phyloP scores from a whole-genome alignment of 257 asterid species.

The Solanum dulcamara region DNA sequence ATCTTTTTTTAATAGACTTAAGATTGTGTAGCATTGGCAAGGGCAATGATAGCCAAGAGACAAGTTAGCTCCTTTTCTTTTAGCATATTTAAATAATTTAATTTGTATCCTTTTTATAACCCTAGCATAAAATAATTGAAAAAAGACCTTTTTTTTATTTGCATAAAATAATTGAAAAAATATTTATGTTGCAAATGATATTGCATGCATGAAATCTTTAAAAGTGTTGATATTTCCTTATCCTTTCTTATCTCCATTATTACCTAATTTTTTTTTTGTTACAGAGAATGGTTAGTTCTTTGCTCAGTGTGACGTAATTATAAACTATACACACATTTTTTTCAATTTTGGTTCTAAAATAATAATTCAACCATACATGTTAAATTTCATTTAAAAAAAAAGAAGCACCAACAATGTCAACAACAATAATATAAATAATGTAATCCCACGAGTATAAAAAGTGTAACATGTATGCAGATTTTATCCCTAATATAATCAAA shows the following conservation, averaged over 20 bases:
- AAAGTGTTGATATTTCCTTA: not conserved
- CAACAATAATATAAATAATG: too few species aligned
- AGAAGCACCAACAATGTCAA: not conserved
- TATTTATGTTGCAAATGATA: not conserved
- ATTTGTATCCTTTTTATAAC: not conserved
- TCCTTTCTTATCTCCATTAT: not conserved
- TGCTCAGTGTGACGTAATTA: not conserved
- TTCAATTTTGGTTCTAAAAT: not conserved
- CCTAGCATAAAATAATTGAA: not conserved
- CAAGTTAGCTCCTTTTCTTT: not conserved
- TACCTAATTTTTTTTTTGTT: not conserved
- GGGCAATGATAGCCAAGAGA: conserved; percentile 6
- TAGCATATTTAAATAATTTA: not conserved
- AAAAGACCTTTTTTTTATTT: not conserved
- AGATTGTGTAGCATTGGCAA: not conserved
- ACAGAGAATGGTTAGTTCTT: not conserved
- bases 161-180: not conserved
- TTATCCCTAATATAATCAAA: too few species aligned
- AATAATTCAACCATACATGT: not conserved
- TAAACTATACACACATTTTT: not conserved
- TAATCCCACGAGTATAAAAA: not conserved
- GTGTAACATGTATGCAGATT: not conserved
- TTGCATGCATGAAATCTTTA: not conserved
- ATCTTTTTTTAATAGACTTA: not conserved
- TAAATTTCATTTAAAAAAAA: not conserved